Percentiles rank a stretch among this genome's conserved stretches.
Conservation (phyloP, 2,329 filamentous ascomycete genomes). For the Canariomyces notabilis region DNA sequence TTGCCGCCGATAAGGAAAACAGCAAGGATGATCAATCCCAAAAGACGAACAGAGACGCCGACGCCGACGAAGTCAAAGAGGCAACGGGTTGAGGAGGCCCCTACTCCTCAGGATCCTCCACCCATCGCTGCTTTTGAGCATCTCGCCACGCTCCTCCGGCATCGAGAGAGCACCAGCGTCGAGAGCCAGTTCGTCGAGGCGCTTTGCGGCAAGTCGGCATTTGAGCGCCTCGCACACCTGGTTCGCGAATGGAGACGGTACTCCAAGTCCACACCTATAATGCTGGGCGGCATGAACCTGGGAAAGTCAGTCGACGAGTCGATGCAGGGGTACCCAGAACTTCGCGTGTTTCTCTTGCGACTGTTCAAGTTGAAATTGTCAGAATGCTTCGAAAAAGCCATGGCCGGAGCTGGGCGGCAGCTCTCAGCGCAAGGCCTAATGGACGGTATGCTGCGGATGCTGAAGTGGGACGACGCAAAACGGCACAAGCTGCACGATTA, state of each 20-base stretch:
- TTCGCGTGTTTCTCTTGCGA: conserved; percentile 20
- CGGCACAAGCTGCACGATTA: conserved; percentile 19
- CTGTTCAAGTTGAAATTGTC: conserved; percentile 23
- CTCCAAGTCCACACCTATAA: conserved; percentile 4
- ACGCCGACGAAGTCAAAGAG: conserved; percentile 5
- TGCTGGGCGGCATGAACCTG: conserved; percentile 11
- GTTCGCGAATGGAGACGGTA: conserved; percentile 21
- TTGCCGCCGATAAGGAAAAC: conserved; percentile 16
- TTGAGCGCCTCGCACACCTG: conserved; percentile 20
- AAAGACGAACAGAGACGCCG: conserved; percentile 3
- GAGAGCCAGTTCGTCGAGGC: conserved; percentile 6
- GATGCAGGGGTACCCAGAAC: conserved; percentile 10
- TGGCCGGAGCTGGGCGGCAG: background rate
- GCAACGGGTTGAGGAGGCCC: background rate
- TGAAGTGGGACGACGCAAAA: conserved; percentile 18
- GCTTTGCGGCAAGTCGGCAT: conserved; percentile 17
- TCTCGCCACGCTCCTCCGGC: conserved; percentile 14
- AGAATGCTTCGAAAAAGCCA: conserved; percentile 6
- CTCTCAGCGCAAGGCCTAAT: conserved; percentile 5
- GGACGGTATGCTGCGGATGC: conserved; percentile 13
- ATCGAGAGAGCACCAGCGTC: background rate
- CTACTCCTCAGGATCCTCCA: background rate
- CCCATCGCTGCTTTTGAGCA: conserved; percentile 4
- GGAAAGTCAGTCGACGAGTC: conserved; percentile 13
- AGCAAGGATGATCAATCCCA: conserved; percentile 14